phyloP scores from a whole-genome alignment of 1,284 basidiomycete species.

The Boletellus deceptivus region DNA sequence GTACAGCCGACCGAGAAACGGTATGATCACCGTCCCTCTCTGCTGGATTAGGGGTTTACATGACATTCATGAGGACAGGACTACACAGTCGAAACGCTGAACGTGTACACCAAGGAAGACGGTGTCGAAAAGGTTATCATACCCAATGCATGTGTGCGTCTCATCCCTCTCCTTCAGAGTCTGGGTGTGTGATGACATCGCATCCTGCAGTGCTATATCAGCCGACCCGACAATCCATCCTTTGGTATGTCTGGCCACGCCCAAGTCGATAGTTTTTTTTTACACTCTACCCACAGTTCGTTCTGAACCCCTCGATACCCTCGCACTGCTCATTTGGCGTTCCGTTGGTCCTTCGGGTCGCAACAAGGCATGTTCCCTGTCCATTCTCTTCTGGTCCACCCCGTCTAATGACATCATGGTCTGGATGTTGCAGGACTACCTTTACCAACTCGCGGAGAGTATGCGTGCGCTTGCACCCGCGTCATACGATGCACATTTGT shows the following conservation, averaged over 20 bases:
- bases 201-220: conserved; percentile 52
- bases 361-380: conserved; percentile 57
- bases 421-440: conserved; percentile 59
- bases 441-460: conserved; percentile 68
- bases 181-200: neutral
- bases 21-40: conserved; percentile 33
- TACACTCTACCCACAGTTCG: conserved; percentile 51
- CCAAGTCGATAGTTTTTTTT: neutral
- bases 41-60: neutral
- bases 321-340: conserved; percentile 67
- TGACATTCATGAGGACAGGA: conserved; percentile 35
- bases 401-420: no score
- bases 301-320: conserved; percentile 65
- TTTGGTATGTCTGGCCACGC: conserved; percentile 42
- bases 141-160: conserved; percentile 32
- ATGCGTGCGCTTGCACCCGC: conserved; percentile 68
- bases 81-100: conserved; percentile 49
- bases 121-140: conserved; percentile 46
- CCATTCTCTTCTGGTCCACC: no score
- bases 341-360: conserved; percentile 77
- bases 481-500: conserved; percentile 74
- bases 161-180: neutral
- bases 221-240: conserved; percentile 58
- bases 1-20: conserved; percentile 74
- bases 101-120: conserved; percentile 46